Evolutionary conservation across 1,284 basidiomycete genomes (phyloP), one percentile per base, ranked within the genome.

Genomic region (Prillingera fragicola): DNA sequence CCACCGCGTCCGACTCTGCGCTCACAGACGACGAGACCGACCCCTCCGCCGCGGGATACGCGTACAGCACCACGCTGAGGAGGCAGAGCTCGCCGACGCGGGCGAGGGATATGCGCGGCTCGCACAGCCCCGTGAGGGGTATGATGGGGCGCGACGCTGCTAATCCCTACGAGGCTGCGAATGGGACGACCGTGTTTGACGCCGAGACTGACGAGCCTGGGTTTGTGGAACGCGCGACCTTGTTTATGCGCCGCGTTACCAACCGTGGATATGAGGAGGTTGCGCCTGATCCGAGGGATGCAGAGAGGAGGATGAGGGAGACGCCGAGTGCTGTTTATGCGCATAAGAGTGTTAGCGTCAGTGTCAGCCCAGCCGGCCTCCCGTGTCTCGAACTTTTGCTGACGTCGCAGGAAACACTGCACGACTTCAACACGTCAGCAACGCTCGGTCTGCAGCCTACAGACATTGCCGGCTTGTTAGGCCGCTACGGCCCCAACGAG

Each of bases 401-500:
- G 14, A 36, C 26, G 22, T 9, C 17, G 2, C 38, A 67, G 61
- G 58, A 68, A 50, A 69, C 69, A 1, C 35, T 69, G 21, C 17
- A 36, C 12, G 46, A 49, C 9, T 77, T 85, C 59, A 83, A 82
- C 54, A 83, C 86, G 1, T 80, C 82, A 4, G 61, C 75, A 6
- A 72, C 74, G 0, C 66, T 72, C 23, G 90, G 90, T 13, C 75
- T 95, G 2, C 65, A 81, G 0, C 73, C 78, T 14, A 69, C 78
- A n/a, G 75, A 80, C 32, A 77, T 94, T 17, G 74, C 80, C 2
- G 73, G 76, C n/a, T 75, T 92, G 17, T 78, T 83, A 25, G 76
- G 77, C 22, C 75, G 75, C 5, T 80, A 87, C 54, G 90, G 90
- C 2, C 88, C 88, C 65, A 97, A 97, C 72, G 92, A 97, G 70